phyloP scores from a whole-genome alignment of 768 basidiomycete species.

The Strobilomyces echinocephalus region DNA sequence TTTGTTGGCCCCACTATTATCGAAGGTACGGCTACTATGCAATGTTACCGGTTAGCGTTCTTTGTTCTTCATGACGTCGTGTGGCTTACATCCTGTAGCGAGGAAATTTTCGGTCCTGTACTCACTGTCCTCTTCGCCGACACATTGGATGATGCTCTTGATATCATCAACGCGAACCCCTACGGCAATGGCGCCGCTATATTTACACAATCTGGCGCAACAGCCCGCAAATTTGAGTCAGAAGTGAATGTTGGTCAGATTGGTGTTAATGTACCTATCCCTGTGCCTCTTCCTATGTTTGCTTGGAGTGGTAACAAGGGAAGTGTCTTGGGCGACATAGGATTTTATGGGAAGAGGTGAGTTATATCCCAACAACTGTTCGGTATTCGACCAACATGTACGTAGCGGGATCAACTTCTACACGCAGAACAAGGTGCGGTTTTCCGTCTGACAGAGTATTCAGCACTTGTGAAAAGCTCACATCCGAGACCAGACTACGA shows the following conservation, averaged over 20 bases:
- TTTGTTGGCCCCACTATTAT: conserved; percentile 93
- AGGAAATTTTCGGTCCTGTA: conserved; percentile 95
- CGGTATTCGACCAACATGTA: background rate
- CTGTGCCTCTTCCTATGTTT: conserved; percentile 93
- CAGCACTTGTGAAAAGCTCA: conserved; percentile 4
- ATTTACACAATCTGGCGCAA: conserved; percentile 94
- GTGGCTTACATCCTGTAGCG: conserved; percentile 39
- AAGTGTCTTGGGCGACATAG: conserved; percentile 79
- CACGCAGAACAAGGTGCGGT: conserved; percentile 81
- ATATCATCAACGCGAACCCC: conserved; percentile 81
- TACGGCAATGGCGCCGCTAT: conserved; percentile 96
- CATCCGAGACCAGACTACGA: conserved; percentile 61
- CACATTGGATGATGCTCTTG: conserved; percentile 84
- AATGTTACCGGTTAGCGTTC: conserved; percentile 70
- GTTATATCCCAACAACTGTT: conserved; percentile 5
- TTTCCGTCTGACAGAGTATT: background rate
- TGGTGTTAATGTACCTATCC: conserved; percentile 90
- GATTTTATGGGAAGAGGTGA: conserved; percentile 87
- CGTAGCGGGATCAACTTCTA: conserved; percentile 88
- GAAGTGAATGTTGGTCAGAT: conserved; percentile 88
- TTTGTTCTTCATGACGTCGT: background rate
- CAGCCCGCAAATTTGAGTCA: conserved; percentile 88
- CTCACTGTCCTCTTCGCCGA: conserved; percentile 73
- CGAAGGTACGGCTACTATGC: conserved; percentile 78
- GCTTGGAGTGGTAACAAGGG: conserved; percentile 95